Conservation (phyloP, 1,139 yeast genomes). For the Diutina catenulata region DNA sequence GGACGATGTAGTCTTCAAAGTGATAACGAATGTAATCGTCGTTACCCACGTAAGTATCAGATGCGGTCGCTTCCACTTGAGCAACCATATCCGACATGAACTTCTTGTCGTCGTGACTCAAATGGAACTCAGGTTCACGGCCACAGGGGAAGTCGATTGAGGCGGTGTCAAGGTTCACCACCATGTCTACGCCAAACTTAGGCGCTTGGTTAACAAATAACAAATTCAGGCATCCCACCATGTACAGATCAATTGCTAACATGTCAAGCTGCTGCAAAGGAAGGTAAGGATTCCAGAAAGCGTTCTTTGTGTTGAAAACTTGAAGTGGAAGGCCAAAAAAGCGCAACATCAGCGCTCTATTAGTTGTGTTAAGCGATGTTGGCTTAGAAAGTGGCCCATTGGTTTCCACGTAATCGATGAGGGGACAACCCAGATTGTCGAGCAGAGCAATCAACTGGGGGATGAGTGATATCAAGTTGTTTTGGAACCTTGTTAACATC, state of each 20-base stretch:
- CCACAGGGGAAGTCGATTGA: conserved; percentile 32
- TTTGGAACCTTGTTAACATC: conserved; percentile 66
- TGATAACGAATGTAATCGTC: conserved; percentile 83
- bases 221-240: conserved; percentile 85
- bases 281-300: conserved; percentile 84
- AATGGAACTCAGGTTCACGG: conserved; percentile 28
- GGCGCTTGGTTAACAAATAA: conserved; percentile 60
- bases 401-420: conserved; percentile 43
- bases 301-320: conserved; percentile 69
- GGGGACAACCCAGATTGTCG: conserved; percentile 73
- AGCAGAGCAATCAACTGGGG: conserved; percentile 69
- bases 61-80: conserved; percentile 12
- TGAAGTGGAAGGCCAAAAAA: conserved; percentile 87
- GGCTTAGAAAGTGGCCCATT: conserved; percentile 41
- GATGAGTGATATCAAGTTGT: conserved; percentile 55
- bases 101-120: conserved; percentile 58
- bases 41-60: conserved; percentile 44
- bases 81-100: conserved; percentile 45
- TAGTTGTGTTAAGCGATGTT: conserved; percentile 65
- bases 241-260: conserved; percentile 47
- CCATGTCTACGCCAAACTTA: conserved; percentile 34
- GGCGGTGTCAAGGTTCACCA: conserved; percentile 26
- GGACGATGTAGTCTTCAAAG: conserved; percentile 81
- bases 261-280: conserved; percentile 86
- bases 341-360: conserved; percentile 60